Conservation (phyloP, 371 early-diverging fungal genomes). For the Actinomucor elegans region DNA sequence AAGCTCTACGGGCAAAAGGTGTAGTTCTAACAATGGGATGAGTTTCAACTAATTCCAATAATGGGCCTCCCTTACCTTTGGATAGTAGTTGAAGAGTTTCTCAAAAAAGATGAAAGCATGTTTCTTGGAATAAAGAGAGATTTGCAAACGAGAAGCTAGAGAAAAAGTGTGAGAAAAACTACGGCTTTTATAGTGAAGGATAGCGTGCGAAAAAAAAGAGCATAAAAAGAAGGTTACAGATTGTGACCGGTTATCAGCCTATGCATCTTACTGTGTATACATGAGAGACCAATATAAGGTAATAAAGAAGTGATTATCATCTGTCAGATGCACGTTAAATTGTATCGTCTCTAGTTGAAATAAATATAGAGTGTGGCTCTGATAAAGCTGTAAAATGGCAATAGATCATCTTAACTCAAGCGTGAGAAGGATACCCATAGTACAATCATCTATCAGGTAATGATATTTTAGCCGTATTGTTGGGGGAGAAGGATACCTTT, state of each 20-base stretch:
- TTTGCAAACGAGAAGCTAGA: background rate
- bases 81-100: conserved; percentile 6
- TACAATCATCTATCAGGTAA: background rate
- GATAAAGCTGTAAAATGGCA: conserved; percentile 2
- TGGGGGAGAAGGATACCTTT: too few relatives aligned
- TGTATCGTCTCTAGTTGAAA: too few relatives aligned
- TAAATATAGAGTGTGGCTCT: too few relatives aligned
- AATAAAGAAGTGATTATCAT: background rate
- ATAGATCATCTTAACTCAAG: conserved; percentile 3
- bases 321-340: too few relatives aligned
- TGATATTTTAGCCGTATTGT: conserved; percentile 1
- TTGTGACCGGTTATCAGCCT: background rate
- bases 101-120: conserved; percentile 13
- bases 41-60: background rate
- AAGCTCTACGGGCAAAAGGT: conserved; percentile 27
- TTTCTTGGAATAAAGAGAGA: background rate
- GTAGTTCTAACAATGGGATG: conserved; percentile 3
- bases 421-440: conserved; percentile 8
- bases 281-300: too few relatives aligned
- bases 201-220: conserved; percentile 19
- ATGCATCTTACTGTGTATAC: background rate
- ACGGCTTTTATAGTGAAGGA: too few relatives aligned
- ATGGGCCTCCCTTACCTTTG: conserved; percentile 18
- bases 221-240: conserved; percentile 2
- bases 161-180: background rate